Evolutionary conservation across 2,329 filamentous ascomycete genomes (phyloP).

Genomic region (Corynespora cassiicola): DNA sequence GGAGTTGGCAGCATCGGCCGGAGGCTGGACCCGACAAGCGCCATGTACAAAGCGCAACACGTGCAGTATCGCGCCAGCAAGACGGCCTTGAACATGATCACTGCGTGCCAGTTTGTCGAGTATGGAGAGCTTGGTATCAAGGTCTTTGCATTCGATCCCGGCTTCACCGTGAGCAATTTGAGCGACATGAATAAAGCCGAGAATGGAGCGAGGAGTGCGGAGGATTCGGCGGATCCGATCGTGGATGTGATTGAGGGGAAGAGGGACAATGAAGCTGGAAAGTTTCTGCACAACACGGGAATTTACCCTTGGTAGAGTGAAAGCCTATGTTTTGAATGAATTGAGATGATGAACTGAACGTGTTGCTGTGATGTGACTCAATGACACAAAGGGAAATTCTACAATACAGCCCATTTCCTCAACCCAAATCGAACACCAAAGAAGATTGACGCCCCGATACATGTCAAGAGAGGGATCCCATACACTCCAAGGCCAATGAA

Average conservation of each 20-base stretch:
- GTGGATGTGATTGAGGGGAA: slow-evolving; percentile 46
- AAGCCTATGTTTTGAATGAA: no score
- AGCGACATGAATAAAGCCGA: slow-evolving; percentile 39
- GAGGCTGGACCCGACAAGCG: slow-evolving; percentile 28
- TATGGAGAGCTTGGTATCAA: slow-evolving; percentile 38
- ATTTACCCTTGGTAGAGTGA: slow-evolving; percentile 39
- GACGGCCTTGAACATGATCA: slow-evolving; percentile 49
- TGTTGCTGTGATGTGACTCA: no score
- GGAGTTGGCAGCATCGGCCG: slow-evolving; percentile 42
- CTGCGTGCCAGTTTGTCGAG: slow-evolving; percentile 37
- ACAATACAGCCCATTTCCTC: slow-evolving; percentile 18
- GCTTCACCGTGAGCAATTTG: slow-evolving; percentile 46
- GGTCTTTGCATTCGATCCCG: slow-evolving; percentile 48
- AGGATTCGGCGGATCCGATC: slow-evolving; percentile 40
- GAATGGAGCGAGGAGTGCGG: slow-evolving; percentile 43
- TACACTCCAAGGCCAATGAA: slow-evolving; percentile 44
- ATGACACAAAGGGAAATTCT: background rate
- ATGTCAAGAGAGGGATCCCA: slow-evolving; percentile 36
- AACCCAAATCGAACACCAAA: slow-evolving; percentile 32
- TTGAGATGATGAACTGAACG: no score
- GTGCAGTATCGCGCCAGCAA: slow-evolving; percentile 46
- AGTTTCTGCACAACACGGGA: slow-evolving; percentile 40
- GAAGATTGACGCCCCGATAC: slow-evolving; percentile 31
- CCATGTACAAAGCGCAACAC: slow-evolving; percentile 31
- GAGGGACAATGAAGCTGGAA: slow-evolving; percentile 41